phyloP scores from a whole-genome alignment of 2,329 filamentous ascomycete species.

The Gnomoniopsis smithogilvyi region DNA sequence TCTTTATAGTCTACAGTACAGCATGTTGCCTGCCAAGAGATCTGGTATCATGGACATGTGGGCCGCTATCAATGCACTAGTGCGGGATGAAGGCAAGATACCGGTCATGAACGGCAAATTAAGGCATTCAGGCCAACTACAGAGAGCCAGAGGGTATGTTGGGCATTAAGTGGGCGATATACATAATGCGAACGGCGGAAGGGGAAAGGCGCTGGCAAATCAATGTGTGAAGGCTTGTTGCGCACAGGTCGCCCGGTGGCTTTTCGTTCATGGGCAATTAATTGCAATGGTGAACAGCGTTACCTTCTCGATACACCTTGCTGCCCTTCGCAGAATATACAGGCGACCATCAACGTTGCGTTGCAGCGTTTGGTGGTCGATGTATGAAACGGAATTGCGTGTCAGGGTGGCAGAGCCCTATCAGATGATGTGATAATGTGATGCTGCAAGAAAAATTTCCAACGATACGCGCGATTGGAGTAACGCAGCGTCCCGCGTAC shows the following conservation, averaged over 20 bases:
- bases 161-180: constrained; percentile 7
- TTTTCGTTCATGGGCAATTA: background rate
- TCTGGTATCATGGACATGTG: constrained; percentile 85
- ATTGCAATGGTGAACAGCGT: background rate
- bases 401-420: too few relatives aligned
- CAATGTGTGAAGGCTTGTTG: background rate
- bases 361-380: too few relatives aligned
- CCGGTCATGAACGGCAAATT: constrained; percentile 30
- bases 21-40: constrained; percentile 84
- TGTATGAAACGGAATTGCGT: too few relatives aligned
- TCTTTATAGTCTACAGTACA: constrained; percentile 94
- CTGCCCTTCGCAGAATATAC: background rate
- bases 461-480: too few relatives aligned
- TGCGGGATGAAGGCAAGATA: constrained; percentile 41
- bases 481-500: too few relatives aligned
- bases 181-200: background rate
- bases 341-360: background rate
- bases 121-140: constrained; percentile 4
- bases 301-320: background rate
- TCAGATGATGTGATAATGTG: too few relatives aligned
- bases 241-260: background rate
- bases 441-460: too few relatives aligned
- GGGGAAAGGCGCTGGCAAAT: background rate
- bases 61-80: constrained; percentile 59
- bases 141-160: constrained; percentile 12